Evolutionary conservation across 75 land plant species (phyloP), one percentile per base, ranked within the genome.

Genomic region (Cunninghamia lanceolata): DNA sequence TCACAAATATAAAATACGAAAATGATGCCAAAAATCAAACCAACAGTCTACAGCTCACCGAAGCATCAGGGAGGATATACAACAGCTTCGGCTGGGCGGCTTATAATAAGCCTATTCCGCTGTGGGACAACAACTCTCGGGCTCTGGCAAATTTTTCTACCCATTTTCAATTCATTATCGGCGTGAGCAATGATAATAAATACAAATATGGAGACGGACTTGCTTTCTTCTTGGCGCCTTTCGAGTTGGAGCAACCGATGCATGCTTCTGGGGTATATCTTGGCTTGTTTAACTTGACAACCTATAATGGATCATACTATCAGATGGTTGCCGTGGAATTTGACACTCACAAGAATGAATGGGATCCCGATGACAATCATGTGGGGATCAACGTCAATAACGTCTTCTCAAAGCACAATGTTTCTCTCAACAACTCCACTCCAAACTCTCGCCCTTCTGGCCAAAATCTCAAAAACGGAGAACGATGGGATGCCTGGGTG

Each of bases 301-400:
- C 6, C 0, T 19, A 25, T 25, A 42, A 47, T 75, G 50, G 50
- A 47, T 9, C 50, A 47, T 47, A 9, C 50, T 47, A 10, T 47
- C 9, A 47, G 50, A 47, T 47, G 9, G 50, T 47, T 9, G 50
- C 50, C 10, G 13, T 47, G 50, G 50, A 47, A 9, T 9, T 47
- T 47, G 50, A 47, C 50, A 47, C 50, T 0, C 10, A 4, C 50
- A 9, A 47, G 6, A 47, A 47, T 47, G 50, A 47, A 9, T 47
- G 50, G 50, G 50, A 47, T 47, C 50, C 50, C 1, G 50, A 47
- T 47, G 50, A 47, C 13, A 85, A 83, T 42, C 95, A 92, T 59
- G 82, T 92, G 7, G 92, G 92, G 1, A 92, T 94, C 75, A 90
- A 92, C 83, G 71, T 21, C 68, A 63, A 63, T 63, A 21, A 6